These are phyloP conservation scores for Usnea hakonensis DNA, from an alignment of 495 filamentous ascomycete genomes.

Conservation along the genomic window DNA sequence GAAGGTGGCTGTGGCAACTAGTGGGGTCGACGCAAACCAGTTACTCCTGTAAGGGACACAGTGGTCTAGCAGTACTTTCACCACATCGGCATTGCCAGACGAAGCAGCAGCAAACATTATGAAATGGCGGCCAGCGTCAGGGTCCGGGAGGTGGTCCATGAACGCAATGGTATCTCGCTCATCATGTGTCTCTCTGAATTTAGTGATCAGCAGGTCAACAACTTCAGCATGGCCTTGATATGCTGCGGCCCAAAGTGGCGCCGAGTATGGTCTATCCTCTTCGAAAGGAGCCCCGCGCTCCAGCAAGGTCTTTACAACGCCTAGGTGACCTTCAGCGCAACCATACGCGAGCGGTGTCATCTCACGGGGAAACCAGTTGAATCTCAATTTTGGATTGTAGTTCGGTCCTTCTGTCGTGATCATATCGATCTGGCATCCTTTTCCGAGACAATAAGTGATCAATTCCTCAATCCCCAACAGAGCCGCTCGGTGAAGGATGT, in stretches of 20 bases:
- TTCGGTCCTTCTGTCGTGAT: conserved; percentile 11
- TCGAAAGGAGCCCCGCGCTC: conserved; percentile 12
- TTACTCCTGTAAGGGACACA: conserved; percentile 13
- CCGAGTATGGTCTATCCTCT: background rate
- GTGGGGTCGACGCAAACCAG: conserved; percentile 13
- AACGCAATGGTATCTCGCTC: conserved; percentile 1
- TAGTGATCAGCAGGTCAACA: conserved; percentile 13
- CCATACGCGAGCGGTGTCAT: conserved; percentile 17
- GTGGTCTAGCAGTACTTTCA: conserved; percentile 9
- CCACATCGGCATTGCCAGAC: conserved; percentile 4
- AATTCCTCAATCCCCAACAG: conserved; percentile 11
- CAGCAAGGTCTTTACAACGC: conserved; percentile 8
- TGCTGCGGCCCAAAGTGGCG: conserved; percentile 15
- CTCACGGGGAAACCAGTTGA: conserved; percentile 6
- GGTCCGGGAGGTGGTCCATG: conserved; percentile 12
- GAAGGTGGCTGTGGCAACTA: conserved; percentile 13
- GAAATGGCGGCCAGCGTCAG: conserved; percentile 6
- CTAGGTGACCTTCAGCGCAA: conserved; percentile 13
- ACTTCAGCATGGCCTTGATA: conserved; percentile 17
- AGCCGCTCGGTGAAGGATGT: conserved; percentile 17
- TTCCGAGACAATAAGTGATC: conserved; percentile 10
- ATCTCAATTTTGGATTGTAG: background rate
- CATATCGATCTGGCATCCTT: conserved; percentile 16
- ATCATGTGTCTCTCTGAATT: conserved; percentile 6
- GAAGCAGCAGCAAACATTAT: conserved; percentile 12